Percentiles rank a stretch among this genome's conserved stretches.
Evolutionary conservation across 176 grass and related monocot species (phyloP).

Genomic region (Puccinellia tenuiflora): DNA sequence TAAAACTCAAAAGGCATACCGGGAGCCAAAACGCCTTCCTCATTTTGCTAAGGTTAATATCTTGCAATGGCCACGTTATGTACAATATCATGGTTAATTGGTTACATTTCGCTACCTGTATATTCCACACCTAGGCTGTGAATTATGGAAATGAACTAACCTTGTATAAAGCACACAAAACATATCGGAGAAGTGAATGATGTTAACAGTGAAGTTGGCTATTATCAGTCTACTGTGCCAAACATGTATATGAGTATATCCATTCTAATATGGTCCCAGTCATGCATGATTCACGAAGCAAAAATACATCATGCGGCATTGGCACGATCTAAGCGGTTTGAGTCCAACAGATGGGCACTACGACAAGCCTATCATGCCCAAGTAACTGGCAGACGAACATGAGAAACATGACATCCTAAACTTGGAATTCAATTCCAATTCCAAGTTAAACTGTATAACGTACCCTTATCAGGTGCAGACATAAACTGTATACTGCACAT

Average conservation of each 20-base stretch:
- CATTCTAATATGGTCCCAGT: neutral
- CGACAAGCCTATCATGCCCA: neutral
- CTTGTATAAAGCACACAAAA: neutral
- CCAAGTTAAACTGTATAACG: neutral
- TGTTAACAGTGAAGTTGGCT: neutral
- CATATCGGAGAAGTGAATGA: neutral
- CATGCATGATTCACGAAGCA: neutral
- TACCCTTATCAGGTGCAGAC: neutral
- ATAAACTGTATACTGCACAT: neutral
- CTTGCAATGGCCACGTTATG: neutral
- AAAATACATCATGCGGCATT: neutral
- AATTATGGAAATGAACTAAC: neutral
- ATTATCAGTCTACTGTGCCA: neutral
- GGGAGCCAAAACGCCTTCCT: no score
- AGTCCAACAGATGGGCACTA: neutral
- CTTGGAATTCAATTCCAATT: neutral
- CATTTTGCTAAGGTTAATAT: neutral
- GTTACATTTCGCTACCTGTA: neutral
- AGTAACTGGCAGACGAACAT: no score
- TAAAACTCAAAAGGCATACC: no score
- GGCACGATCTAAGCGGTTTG: neutral
- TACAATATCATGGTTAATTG: neutral
- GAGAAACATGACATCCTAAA: neutral
- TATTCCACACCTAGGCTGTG: neutral
- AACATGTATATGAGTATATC: neutral